phyloP scores from a whole-genome alignment of 768 basidiomycete genomes.

The Leccinum arenicola region DNA sequence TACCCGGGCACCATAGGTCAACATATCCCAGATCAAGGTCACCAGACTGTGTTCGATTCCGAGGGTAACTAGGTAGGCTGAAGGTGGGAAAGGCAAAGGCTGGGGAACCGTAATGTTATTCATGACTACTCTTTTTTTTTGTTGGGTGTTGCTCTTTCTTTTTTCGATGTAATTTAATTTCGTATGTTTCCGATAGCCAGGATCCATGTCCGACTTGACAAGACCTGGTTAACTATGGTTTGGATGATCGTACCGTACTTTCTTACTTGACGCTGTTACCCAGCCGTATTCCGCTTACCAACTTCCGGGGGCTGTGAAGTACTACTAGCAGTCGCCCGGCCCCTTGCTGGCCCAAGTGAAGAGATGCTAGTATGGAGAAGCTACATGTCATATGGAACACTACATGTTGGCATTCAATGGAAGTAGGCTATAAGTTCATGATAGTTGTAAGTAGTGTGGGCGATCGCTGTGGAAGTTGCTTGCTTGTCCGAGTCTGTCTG shows the following conservation, averaged over 20 bases:
- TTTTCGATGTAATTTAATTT: conserved; percentile 1
- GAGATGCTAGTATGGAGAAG: no score
- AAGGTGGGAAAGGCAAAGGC: background rate
- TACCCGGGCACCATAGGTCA: conserved; percentile 66
- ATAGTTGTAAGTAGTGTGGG: no score
- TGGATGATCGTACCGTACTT: background rate
- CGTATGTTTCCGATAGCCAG: conserved; percentile 1
- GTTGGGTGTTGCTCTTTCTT: background rate
- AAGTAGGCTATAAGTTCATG: no score
- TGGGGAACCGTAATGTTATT: background rate
- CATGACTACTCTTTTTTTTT: background rate
- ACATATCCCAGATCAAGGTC: conserved; percentile 47
- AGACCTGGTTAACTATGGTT: background rate
- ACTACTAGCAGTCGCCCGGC: no score
- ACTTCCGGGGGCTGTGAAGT: no score
- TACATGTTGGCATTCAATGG: no score
- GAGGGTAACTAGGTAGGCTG: conserved; percentile 38
- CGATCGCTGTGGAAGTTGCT: no score
- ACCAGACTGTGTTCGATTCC: conserved; percentile 73
- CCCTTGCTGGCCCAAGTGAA: no score
- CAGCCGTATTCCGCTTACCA: background rate
- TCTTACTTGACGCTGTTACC: background rate
- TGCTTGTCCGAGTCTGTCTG: no score
- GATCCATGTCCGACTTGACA: background rate
- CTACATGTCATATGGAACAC: no score